Evolutionary conservation across 1,139 yeast genomes (phyloP).

Genomic region (Wickerhamiella infanticola): DNA sequence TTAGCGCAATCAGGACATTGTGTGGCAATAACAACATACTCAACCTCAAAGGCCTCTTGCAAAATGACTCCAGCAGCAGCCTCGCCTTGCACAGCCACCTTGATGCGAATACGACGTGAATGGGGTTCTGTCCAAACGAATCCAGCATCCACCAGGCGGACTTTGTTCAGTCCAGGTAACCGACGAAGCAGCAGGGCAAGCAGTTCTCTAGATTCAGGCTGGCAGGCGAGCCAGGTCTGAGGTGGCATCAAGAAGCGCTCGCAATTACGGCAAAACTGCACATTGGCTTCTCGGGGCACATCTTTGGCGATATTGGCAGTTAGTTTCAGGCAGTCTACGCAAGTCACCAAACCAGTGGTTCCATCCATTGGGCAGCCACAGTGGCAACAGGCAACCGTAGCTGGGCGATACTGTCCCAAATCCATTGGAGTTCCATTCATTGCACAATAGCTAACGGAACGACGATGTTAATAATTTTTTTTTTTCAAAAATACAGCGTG

Average conservation of each 20-base stretch:
- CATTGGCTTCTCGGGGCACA: conserved; percentile 85
- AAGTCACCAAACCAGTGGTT: conserved; percentile 84
- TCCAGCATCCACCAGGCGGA: conserved; percentile 78
- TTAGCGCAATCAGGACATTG: conserved; percentile 98
- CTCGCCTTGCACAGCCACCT: conserved; percentile 91
- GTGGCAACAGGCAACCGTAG: conserved; percentile 86
- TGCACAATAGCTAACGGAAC: neutral
- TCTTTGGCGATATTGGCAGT: conserved; percentile 92
- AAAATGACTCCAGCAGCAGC: conserved; percentile 78
- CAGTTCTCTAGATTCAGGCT: conserved; percentile 81
- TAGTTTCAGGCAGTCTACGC: conserved; percentile 90
- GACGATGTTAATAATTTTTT: too few species aligned
- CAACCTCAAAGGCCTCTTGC: conserved; percentile 93
- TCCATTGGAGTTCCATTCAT: conserved; percentile 5
- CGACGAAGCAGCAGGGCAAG: conserved; percentile 80
- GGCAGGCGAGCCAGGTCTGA: conserved; percentile 80
- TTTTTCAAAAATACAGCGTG: neutral
- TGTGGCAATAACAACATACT: conserved; percentile 82
- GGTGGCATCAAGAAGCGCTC: conserved; percentile 95
- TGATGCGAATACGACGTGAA: conserved; percentile 81
- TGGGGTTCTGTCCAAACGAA: conserved; percentile 99
- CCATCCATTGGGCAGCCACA: conserved; percentile 99
- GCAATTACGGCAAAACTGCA: conserved; percentile 93
- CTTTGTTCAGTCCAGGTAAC: conserved; percentile 75
- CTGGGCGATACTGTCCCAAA: conserved; percentile 13